These are phyloP conservation scores for Monosporozyma unispora DNA, from an alignment of 805 yeast species.

Conservation along the genomic window DNA sequence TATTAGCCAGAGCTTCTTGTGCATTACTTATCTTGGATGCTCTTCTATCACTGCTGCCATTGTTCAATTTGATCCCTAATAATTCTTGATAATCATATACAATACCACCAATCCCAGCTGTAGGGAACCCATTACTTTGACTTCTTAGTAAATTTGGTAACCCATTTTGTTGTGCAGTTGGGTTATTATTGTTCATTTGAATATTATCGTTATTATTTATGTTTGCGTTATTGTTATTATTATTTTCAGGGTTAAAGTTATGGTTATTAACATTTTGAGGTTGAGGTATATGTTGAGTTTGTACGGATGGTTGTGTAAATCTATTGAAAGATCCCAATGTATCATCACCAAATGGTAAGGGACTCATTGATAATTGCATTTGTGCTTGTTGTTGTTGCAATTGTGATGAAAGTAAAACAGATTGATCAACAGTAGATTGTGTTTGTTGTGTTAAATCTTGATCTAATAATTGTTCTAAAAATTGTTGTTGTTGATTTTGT, in stretches of 20 bases:
- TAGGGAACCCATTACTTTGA: conserved; percentile 11
- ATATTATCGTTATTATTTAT: conserved; percentile 11
- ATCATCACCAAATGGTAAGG: conserved; percentile 7
- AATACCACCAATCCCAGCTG: conserved; percentile 28
- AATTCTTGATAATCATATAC: conserved; percentile 27
- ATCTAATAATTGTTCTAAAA: conserved; percentile 9
- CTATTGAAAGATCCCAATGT: conserved; percentile 12
- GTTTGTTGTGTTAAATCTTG: conserved; percentile 9
- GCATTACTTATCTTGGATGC: conserved; percentile 21
- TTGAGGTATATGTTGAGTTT: conserved; percentile 2
- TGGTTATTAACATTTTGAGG: conserved; percentile 8
- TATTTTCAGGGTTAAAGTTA: conserved; percentile 1
- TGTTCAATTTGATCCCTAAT: conserved; percentile 15
- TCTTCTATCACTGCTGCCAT: conserved; percentile 17
- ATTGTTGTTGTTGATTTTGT: conserved; percentile 19
- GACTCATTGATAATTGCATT: conserved; percentile 2
- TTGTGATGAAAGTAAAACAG: conserved; percentile 11
- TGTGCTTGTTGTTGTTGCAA: conserved; percentile 12
- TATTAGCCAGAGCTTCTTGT: conserved; percentile 25
- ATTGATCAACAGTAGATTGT: conserved; percentile 6
- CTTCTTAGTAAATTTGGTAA: not conserved
- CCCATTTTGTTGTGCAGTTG: not conserved
- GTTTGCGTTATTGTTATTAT: not conserved
- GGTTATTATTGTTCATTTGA: conserved; percentile 9
- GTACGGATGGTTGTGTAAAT: conserved; percentile 6